A percentile compares a stretch with the other conserved stretches of the same genome.
These are phyloP conservation scores for Cyclotella sp. DNA, from an alignment of 108 stramenopile genomes.

Conservation along the genomic window DNA sequence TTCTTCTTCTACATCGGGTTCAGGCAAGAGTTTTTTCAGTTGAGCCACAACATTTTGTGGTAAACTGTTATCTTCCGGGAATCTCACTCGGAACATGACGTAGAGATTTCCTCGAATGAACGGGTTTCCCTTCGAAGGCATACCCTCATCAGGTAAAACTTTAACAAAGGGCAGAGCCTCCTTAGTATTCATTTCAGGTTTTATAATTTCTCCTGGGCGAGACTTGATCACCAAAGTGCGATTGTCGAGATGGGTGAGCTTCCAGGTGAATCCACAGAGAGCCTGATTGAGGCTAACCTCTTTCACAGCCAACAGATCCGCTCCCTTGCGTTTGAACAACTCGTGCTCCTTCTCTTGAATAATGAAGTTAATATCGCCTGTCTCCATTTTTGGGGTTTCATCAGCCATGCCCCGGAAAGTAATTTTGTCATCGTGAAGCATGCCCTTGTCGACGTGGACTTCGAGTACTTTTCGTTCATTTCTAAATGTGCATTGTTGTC, in stretches of 20 bases:
- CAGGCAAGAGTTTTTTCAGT: conserved; percentile 72
- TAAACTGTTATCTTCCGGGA: conserved; percentile 71
- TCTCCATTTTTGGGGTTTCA: conserved; percentile 90
- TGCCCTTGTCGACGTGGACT: conserved; percentile 95
- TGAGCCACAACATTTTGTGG: conserved; percentile 62
- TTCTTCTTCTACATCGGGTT: conserved; percentile 68
- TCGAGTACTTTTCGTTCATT: conserved; percentile 86
- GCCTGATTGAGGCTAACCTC: conserved; percentile 92
- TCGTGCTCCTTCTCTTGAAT: conserved; percentile 95
- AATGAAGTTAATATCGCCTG: conserved; percentile 97
- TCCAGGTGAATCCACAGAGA: conserved; percentile 85
- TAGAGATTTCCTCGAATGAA: conserved; percentile 93
- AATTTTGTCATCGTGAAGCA: conserved; percentile 92
- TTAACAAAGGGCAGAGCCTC: conserved; percentile 88
- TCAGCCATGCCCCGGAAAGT: conserved; percentile 94
- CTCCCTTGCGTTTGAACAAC: conserved; percentile 93
- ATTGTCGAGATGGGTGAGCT: conserved; percentile 80
- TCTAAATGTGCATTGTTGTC: conserved; percentile 69
- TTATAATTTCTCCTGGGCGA: conserved; percentile 81
- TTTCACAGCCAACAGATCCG: conserved; percentile 90
- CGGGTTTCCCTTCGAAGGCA: conserved; percentile 94
- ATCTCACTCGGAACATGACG: conserved; percentile 91
- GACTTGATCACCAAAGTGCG: conserved; percentile 66
- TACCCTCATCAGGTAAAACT: conserved; percentile 91
- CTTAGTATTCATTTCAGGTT: conserved; percentile 76